These are phyloP conservation scores for Candida khao-thaluensis DNA, from an alignment of 805 yeast genomes.

Conservation along the genomic window DNA sequence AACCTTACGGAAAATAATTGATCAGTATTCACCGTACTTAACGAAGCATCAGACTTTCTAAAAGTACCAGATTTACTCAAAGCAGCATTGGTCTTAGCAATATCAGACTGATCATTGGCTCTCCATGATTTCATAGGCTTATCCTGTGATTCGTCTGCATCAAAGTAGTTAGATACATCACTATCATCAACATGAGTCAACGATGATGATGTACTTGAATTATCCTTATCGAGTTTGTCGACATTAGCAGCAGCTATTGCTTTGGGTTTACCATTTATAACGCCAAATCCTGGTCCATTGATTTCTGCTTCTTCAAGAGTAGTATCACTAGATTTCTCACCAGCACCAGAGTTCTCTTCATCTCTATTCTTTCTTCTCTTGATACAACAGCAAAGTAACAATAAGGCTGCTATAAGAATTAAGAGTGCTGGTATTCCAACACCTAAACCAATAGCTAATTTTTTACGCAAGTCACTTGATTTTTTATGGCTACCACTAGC, in stretches of 20 bases:
- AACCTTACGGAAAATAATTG: conserved; percentile 77
- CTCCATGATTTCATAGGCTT: conserved; percentile 44
- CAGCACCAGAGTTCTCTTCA: conserved; percentile 11
- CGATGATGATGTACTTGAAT: conserved; percentile 47
- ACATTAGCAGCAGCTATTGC: conserved; percentile 13
- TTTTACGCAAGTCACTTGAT: conserved; percentile 31
- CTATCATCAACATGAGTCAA: conserved; percentile 50
- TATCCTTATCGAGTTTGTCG: conserved; percentile 20
- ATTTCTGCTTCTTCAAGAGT: conserved; percentile 20
- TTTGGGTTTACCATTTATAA: conserved; percentile 21
- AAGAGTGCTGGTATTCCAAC: conserved; percentile 72
- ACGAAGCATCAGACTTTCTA: conserved; percentile 69
- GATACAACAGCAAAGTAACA: conserved; percentile 56
- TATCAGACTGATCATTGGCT: conserved; percentile 36
- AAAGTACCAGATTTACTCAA: conserved; percentile 41
- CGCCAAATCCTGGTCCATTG: conserved; percentile 38
- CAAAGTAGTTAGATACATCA: conserved; percentile 27
- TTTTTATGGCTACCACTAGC: conserved; percentile 12
- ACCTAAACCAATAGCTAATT: conserved; percentile 86
- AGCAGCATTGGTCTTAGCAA: conserved; percentile 15
- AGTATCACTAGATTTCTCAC: conserved; percentile 15
- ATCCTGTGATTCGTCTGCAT: conserved; percentile 32
- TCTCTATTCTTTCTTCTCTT: conserved; percentile 28
- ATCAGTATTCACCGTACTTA: conserved; percentile 83
- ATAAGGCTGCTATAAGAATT: conserved; percentile 44